Evolutionary conservation across 306 rosid genomes (phyloP).

Genomic region (Fragaria iinumae): DNA sequence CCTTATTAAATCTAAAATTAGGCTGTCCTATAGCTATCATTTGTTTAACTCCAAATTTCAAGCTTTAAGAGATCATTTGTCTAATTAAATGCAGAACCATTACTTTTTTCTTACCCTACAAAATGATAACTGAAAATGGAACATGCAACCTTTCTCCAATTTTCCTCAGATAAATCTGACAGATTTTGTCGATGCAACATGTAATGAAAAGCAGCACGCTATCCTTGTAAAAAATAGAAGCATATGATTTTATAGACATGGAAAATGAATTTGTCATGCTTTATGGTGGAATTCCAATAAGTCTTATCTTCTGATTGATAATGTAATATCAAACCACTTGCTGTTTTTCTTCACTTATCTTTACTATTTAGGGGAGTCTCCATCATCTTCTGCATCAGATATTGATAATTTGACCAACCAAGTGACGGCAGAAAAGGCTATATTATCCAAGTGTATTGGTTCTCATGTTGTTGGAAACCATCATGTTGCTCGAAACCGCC

Average conservation of each 20-base stretch:
- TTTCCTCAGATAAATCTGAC: not conserved
- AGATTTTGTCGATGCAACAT: not conserved
- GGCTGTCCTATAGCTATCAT: not conserved
- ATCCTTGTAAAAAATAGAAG: not conserved
- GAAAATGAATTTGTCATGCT: not conserved
- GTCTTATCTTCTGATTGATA: not conserved
- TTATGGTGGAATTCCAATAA: not conserved
- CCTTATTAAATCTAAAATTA: not conserved
- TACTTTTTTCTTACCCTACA: not conserved
- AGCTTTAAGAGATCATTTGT: not conserved
- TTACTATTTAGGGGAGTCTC: constrained; percentile 57
- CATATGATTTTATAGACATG: not conserved
- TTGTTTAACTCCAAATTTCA: not conserved
- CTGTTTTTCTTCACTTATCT: constrained; percentile 7
- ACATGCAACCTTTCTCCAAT: not conserved
- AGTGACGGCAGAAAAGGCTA: constrained; percentile 43
- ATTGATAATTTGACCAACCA: constrained; percentile 66
- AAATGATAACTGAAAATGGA: not conserved
- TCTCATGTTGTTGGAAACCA: constrained; percentile 49
- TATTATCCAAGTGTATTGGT: constrained; percentile 40
- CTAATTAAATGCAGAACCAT: not conserved
- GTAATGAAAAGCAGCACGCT: not conserved
- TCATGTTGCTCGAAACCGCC: constrained; percentile 46
- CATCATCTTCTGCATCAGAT: constrained; percentile 80
- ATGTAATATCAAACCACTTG: not conserved